Evolutionary conservation across 169 alveolate genomes (phyloP), one percentile per base, ranked within the genome.

Genomic region (Cryptosporidium andersoni): DNA sequence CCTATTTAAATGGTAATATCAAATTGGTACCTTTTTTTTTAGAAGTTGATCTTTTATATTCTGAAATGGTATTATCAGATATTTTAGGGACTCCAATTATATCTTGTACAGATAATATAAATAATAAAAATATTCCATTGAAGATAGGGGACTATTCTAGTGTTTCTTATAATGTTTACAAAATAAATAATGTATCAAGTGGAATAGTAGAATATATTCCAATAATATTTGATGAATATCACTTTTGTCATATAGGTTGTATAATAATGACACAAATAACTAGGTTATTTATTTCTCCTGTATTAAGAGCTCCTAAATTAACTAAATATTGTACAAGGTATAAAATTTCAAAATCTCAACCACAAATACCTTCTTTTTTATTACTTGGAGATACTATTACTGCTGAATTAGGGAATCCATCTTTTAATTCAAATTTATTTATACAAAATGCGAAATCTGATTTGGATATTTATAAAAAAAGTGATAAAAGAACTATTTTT

Each of bases 151-250:
- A 74, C 25, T 74, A 58, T 74, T 36, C 55, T 43, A 55, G 68
- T 16, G 64, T 74, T n/a, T 56, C 74, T 42, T 74, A 74, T 49
- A 74, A 74, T 74, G 85, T 74, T 7, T 74, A 74, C 34, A 74
- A 52, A 58, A 74, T 74, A 47, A 74, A 74, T 58, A 74, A 74
- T 34, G 85, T 74, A 43, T 52, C 85, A 43, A 56, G 45, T 74
- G 85, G 85, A 40, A 56, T 74, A 39, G 67, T 74, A 45, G 85
- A 74, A 37, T 74, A 58, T 55, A 37, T 74, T 2, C 85, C 85
- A 5, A 58, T 74, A 58, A 40, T 58, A 58, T 74, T 74, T 74
- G 85, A 74, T 43, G 85, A 74, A 34, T 74, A 58, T 12, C 85
- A 74, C 43, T 74, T 74, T 74, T 74, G 85, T 58, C 45, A 74